Base-by-base conservation (phyloP, 1,284 basidiomycete species). In the Peniophora sp. region DNA sequence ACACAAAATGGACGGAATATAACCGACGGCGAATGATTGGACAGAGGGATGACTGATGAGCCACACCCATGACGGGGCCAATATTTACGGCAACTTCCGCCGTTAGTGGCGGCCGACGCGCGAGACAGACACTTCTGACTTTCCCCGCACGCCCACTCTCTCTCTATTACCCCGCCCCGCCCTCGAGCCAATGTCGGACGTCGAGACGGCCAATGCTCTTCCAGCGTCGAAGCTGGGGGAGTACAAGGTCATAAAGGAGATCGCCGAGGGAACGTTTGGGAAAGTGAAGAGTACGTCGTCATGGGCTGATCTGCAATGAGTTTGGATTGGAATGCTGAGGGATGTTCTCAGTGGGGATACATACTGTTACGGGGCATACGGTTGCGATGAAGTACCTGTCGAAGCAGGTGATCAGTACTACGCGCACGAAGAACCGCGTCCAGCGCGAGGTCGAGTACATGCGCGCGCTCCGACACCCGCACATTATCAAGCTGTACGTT, bases 381-480 rank as follows among this genome's bases (percentile, higher is more conserved):
- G 96, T 99, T 43, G 96, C 96, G 2, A 93, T 99, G 88, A 98
- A 98, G 75, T 93, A 92, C 64, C 93, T 98, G 62, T 93, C 92
- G 54, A 93, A 96, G 65, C 89, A 90, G 52, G 93, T 92, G 62
- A 97, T 98, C 54, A 86, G 89, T 57, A 83, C 86, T 56, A 88
- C 92, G 59, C 91, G 93, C 69, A 96, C 92, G 64, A 93, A 91
- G 67, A 87, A 85, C 48, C 75, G 96, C 50, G 95, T 99, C 19
- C 89, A 93, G 67, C 82, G 94, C 45, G 96, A 99, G 71, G 94
- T 96, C 58, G 92, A 96, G 65, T 97, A 96, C 70, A 89, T 97
- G 78, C 84, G 91, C 54, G 82, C 92, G 38, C 79, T 97, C 19
- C 75, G 91, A 45, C 94, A 97, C 66, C 87, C 94, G 1, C 93